Evolutionary conservation across 352 stramenopile genomes (phyloP).

Genomic region (Elongisporangium undulatum): DNA sequence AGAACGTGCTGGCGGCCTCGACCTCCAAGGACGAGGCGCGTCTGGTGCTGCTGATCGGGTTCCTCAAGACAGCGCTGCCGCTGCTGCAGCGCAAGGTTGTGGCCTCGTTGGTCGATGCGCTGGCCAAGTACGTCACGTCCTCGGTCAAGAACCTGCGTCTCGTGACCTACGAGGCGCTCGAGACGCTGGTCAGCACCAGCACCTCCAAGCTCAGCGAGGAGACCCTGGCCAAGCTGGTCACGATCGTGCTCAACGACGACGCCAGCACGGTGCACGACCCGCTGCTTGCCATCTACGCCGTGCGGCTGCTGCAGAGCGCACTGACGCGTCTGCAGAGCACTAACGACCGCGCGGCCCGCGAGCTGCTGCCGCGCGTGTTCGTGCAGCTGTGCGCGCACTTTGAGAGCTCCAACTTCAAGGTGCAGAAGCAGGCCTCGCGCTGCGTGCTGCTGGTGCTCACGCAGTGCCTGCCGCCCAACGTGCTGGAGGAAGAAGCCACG

Average conservation of each 20-base stretch:
- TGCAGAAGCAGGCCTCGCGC: conserved; percentile 60
- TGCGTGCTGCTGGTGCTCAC: conserved; percentile 65
- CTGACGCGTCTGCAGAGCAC: conserved; percentile 59
- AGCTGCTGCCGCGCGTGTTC: conserved; percentile 77
- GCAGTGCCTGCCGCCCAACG: conserved; percentile 41
- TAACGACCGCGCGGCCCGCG: conserved; percentile 51
- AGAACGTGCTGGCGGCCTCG: conserved; percentile 70
- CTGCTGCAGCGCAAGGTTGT: conserved; percentile 81
- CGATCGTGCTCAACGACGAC: conserved; percentile 57
- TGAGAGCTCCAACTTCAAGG: conserved; percentile 43
- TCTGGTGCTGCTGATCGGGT: conserved; percentile 74
- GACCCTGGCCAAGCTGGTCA: conserved; percentile 57
- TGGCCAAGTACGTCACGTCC: conserved; percentile 70
- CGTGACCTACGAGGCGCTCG: conserved; percentile 74
- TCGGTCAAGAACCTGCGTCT: conserved; percentile 73
- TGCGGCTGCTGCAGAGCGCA: conserved; percentile 58
- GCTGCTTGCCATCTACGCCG: conserved; percentile 54
- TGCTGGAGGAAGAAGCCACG: conserved; percentile 50
- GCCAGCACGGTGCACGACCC: conserved; percentile 54
- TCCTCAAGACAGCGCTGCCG: conserved; percentile 73
- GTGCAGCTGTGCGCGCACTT: conserved; percentile 67
- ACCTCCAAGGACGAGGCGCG: conserved; percentile 69
- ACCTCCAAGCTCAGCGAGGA: conserved; percentile 64
- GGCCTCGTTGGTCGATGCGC: conserved; percentile 62
- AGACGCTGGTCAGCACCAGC: conserved; percentile 44